Base-by-base conservation (phyloP, 768 basidiomycete genomes). In the Phlegmacium glaucopus region DNA sequence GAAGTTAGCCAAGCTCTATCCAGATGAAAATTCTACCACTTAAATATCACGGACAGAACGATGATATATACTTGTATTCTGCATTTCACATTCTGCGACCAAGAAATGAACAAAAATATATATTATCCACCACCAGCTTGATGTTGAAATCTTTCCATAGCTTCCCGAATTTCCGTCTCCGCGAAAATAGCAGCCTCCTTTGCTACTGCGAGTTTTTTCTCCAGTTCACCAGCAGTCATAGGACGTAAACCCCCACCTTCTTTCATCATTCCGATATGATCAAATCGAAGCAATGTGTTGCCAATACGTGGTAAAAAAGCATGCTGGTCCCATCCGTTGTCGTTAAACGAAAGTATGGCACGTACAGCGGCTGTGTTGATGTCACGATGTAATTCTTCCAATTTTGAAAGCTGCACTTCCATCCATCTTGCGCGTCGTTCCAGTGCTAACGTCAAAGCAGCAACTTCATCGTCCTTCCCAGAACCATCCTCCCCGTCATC, bases 371-470 rank as follows among this genome's bases (percentile, higher is more conserved):
- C 90, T 2, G 81, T 88, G 64, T 93, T 94, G 67, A 93, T 92
- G 55, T 93, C 90, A 25, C 87, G 85, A 55, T 94, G 90, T 28
- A 93, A 73, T 58, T 90, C 90, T 64, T 94, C 90, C 29, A 94
- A 72, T 61, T 93, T 92, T 0, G 87, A 88, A 13, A 94, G 66
- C 63, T 92, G 90, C 16, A 90, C 87, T 65, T 93, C 90, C 87
- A 94, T 92, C 89, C 90, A 94, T 36, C 88, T 77, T 12, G 90
- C 91, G n/a, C 91, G 86, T 51, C 87, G 83, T 61, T 91, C 90
- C 38, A 94, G 77, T 7, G 89, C 90, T 41, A 86, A 70, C 2
- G 90, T 93, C 50, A 93, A 69, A 13, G 86, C 86, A 2, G 85
- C 87, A 6, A 93, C 90, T 60, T 94, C 90, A 58, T 91, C 89